Conservation (phyloP, 2,329 filamentous ascomycete species). For the Ophiostoma ulmi region DNA sequence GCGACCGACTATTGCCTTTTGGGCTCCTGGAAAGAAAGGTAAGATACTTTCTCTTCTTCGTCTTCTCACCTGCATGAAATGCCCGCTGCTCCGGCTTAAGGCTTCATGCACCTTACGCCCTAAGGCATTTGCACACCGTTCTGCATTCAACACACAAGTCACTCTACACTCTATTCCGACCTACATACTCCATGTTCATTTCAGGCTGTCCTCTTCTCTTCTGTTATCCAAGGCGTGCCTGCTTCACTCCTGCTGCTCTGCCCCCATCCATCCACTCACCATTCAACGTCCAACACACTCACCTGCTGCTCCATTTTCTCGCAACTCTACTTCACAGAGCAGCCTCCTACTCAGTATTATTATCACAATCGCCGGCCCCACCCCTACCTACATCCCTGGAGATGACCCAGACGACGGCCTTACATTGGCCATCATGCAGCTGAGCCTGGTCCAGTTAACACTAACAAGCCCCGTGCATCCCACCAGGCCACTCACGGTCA, state of each 20-base stretch:
- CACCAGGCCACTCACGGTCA: constrained; percentile 27
- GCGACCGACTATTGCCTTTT: constrained; percentile 3
- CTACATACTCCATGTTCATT: background rate
- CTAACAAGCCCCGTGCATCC: constrained; percentile 25
- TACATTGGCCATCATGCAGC: constrained; percentile 26
- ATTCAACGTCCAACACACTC: background rate
- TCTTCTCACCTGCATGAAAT: constrained; percentile 9
- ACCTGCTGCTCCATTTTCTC: background rate
- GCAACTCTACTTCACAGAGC: background rate
- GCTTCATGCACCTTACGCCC: background rate
- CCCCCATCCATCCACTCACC: background rate
- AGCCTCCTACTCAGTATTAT: background rate
- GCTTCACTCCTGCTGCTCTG: background rate
- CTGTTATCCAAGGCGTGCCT: background rate
- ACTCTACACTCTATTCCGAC: background rate
- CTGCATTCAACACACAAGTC: background rate
- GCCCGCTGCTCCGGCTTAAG: background rate
- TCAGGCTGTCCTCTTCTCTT: background rate
- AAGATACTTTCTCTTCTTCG: constrained; percentile 7
- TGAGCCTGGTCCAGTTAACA: constrained; percentile 26
- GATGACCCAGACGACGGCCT: constrained; percentile 16
- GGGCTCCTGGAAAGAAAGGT: background rate
- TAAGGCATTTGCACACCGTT: background rate
- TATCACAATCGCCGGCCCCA: constrained; percentile 3
- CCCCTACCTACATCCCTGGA: constrained; percentile 14